Percentiles rank a stretch among this genome's conserved stretches.
Evolutionary conservation across 148 eudicot genomes (phyloP).

Genomic region (Fagopyrum tataricum): DNA sequence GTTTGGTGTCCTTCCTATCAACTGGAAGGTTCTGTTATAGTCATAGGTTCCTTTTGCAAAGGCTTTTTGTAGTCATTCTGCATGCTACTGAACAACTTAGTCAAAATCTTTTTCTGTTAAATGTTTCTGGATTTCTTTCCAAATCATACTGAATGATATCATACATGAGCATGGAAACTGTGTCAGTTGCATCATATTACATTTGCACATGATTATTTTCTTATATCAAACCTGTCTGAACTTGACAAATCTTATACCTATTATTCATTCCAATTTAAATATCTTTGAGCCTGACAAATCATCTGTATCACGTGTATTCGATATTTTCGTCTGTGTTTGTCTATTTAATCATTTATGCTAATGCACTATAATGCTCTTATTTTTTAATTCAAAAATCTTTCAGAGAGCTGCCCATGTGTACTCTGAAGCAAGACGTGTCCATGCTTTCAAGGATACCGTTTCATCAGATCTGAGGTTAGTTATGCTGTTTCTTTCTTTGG

Average conservation of each 20-base stretch:
- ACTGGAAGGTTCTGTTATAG: background rate
- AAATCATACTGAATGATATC: background rate
- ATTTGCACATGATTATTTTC: conserved; percentile 3
- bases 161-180: background rate
- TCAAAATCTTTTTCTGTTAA: background rate
- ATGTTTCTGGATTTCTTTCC: background rate
- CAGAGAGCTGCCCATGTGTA: conserved; percentile 98
- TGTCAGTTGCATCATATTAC: background rate
- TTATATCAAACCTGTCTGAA: background rate
- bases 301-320: background rate
- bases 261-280: background rate
- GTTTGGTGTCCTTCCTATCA: background rate
- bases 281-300: background rate
- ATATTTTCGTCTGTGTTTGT: background rate
- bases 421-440: conserved; percentile 94
- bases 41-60: background rate
- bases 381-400: background rate
- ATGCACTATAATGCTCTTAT: background rate
- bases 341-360: conserved; percentile 5
- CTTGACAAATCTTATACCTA: background rate
- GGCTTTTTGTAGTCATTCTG: background rate
- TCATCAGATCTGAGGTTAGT: conserved; percentile 67
- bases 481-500: background rate
- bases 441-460: conserved; percentile 89
- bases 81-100: background rate